Conservation (phyloP, 257 asterid species). For the Petunia axillaris region DNA sequence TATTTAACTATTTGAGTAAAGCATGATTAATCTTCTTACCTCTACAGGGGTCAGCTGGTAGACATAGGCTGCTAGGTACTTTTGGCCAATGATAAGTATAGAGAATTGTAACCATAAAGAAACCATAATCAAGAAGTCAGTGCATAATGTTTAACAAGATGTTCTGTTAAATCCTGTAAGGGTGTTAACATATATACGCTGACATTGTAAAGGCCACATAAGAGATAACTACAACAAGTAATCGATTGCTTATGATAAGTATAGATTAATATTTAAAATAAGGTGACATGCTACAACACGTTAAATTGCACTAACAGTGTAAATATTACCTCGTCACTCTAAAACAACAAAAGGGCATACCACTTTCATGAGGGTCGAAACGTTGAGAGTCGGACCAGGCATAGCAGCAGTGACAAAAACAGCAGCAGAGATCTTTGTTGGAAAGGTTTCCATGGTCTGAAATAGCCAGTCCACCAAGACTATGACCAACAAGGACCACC, state of each 20-base stretch:
- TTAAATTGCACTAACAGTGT: too few species aligned
- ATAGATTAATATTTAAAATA: too few species aligned
- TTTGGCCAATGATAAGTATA: constrained; percentile 11
- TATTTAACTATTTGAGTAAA: not conserved
- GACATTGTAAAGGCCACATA: too few species aligned
- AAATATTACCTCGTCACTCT: too few species aligned
- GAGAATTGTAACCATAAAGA: not conserved
- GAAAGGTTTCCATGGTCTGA: constrained; percentile 27
- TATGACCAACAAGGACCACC: constrained; percentile 29
- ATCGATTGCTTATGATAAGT: too few species aligned
- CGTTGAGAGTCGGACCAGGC: not conserved
- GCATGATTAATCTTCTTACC: not conserved
- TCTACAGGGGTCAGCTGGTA: constrained; percentile 21
- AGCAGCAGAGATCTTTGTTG: constrained; percentile 4
- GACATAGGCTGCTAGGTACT: not conserved
- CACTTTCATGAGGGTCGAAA: not conserved
- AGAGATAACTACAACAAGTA: too few species aligned
- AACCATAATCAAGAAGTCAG: not conserved
- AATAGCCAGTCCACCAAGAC: constrained; percentile 24
- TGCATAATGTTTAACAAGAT: not conserved
- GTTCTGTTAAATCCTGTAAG: too few species aligned
- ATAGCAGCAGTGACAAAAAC: not conserved
- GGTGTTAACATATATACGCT: too few species aligned
- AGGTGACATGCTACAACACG: too few species aligned
- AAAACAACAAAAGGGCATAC: too few species aligned